These are phyloP conservation scores for Solanum appendiculatum DNA, from an alignment of 257 asterid genomes.

Conservation along the genomic window DNA sequence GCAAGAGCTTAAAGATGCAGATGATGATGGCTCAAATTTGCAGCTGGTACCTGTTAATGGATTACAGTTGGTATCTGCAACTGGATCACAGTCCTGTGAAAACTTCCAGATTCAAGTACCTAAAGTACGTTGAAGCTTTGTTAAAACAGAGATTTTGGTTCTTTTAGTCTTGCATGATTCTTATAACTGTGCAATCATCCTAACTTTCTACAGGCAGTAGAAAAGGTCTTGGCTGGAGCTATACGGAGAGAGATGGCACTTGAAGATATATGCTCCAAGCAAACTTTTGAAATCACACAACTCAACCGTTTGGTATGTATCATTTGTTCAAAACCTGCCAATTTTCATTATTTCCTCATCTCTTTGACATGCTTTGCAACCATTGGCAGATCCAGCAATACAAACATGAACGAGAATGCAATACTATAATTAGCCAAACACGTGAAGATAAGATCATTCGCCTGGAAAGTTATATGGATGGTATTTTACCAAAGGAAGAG, in stretches of 20 bases:
- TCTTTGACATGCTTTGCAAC: slow-evolving; percentile 3
- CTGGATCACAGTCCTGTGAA: slow-evolving; percentile 24
- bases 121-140: slow-evolving; percentile 43
- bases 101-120: slow-evolving; percentile 62
- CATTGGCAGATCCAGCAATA: slow-evolving; percentile 77
- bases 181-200: background rate
- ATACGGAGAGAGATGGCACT: slow-evolving; percentile 99
- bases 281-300: slow-evolving; percentile 68
- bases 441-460: slow-evolving; percentile 95
- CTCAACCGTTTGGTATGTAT: slow-evolving; percentile 80
- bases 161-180: background rate
- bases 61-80: slow-evolving; percentile 4
- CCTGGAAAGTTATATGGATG: slow-evolving; percentile 95
- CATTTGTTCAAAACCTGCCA: background rate
- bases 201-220: slow-evolving; percentile 65
- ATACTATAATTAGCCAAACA: slow-evolving; percentile 71
- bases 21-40: slow-evolving; percentile 50
- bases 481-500: slow-evolving; percentile 73
- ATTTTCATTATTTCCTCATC: background rate
- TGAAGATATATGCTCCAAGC: slow-evolving; percentile 76
- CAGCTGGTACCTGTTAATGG: slow-evolving; percentile 74
- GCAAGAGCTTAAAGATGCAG: slow-evolving; percentile 28
- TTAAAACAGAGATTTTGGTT: background rate
- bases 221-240: slow-evolving; percentile 95
- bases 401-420: slow-evolving; percentile 97